Base-by-base conservation (phyloP, 2,329 filamentous ascomycete genomes). In the Hymenotorrendiella dingleyae region DNA sequence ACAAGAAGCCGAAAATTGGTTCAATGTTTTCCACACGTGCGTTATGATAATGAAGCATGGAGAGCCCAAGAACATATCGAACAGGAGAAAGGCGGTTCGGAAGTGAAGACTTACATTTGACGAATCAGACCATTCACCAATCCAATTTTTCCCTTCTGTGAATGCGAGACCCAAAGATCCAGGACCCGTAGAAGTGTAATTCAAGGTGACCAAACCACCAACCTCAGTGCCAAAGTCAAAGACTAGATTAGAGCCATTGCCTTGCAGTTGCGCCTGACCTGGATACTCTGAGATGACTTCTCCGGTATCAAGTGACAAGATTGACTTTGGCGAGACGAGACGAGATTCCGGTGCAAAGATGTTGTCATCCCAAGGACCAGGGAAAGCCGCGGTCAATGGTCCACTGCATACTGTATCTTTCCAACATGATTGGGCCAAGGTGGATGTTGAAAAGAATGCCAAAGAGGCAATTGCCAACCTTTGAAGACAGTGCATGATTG, bases 211-310 rank as follows among this genome's bases (percentile, higher is more conserved):
- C 40, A 79, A 68, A 9, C 76, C 76, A 16, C 77, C 76, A 9
- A 80, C 74, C 55, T 80, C 75, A 22, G 67, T 64, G 4, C 75
- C 76, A 54, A 80, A 80, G 55, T 80, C 76, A 45, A 78, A 74
- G 2, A 78, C 70, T 2, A 75, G 55, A 17, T 66, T 63, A 3
- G 73, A 76, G 5, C 71, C 72, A 54, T 78, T 77, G 1, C 46
- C 47, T 14, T 48, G 43, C 8, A 56, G 47, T 16, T 40, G 35
- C 4, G 44, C 33, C 1, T 38, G 29, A 7, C 49, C 51, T 4
- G 40, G 34, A 20, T 38, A 58, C 2, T 26, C 24, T 2, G 48
- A 56, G 63, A 62, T 41, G 45, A 46, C 27, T 48, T 58, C 35
- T 4, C 51, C 47, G 53, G 63, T 42, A 54, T 64, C 2, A 48